Base-by-base conservation (phyloP, 2,329 filamentous ascomycete species). In the Clarireedia paspali region DNA sequence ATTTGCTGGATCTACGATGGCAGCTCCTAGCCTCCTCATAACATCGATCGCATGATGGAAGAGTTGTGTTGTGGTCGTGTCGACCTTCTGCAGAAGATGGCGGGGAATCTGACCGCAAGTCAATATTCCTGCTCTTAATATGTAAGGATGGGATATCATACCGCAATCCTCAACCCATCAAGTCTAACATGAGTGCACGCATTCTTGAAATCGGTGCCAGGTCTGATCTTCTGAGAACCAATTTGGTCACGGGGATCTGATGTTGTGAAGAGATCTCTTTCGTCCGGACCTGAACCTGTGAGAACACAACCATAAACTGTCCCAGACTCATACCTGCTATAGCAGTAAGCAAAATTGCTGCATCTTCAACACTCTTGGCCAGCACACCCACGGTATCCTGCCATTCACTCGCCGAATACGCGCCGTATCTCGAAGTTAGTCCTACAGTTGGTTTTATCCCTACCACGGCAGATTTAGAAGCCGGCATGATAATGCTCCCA, bases 361-460 rank as follows among this genome's bases (percentile, higher is more conserved):
- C 84, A 63, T 89, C 86, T n/a, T 76, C 75, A 2, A 89, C 79
- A 0, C 79, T 86, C 27, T 36, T 49, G 10, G 45, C 47, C 30
- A 57, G 26, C 12, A 47, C 30, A 0, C 86, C 86, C 0, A 88
- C 74, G 0, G 79, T 84, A 63, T 89, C 86, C 63, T 85, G 81
- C 60, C 81, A 77, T 23, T 76, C 68, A 2, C 76, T 79, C 3
- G 87, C 80, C 1, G 85, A 84, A 9, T 88, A 78, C 2, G 87
- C 83, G 3, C 85, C 73, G 56, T 77, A 70, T 10, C 81, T 72
- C 1, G 80, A 83, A 0, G 79, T 85, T 2, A 87, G 71, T 0
- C 84, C 84, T 1, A 85, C 80, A 0, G 82, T 84, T 2, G 84
- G 82, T 66, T 84, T 85, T 65, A 88, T 82, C 1, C 82, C 84